Conservation (phyloP, 768 basidiomycete species). For the Porpolomopsis calyptriformis region DNA sequence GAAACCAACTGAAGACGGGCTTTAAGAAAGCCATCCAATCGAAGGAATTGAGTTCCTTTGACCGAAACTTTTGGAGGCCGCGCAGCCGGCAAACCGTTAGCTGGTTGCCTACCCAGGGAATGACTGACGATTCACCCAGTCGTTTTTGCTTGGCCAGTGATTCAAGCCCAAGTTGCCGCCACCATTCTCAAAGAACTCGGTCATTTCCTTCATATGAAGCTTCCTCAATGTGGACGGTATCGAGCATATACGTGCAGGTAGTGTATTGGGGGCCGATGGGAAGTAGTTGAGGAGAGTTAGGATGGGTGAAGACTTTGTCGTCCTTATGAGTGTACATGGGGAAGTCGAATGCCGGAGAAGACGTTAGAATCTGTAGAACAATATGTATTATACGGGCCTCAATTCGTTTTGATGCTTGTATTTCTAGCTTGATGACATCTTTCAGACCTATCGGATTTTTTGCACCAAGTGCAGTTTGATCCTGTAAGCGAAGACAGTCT, state of each 20-base stretch:
- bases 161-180: slow-evolving; percentile 18
- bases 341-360: slow-evolving; percentile 21
- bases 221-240: slow-evolving; percentile 26
- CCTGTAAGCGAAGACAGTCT: background rate
- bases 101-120: slow-evolving; percentile 28
- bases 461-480: slow-evolving; percentile 1
- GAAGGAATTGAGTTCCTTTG: slow-evolving; percentile 29
- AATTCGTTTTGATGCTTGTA: background rate
- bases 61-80: slow-evolving; percentile 24
- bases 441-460: background rate
- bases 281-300: slow-evolving; percentile 17
- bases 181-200: slow-evolving; percentile 22
- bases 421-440: slow-evolving; percentile 1
- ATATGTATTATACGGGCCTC: slow-evolving; percentile 1
- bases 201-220: slow-evolving; percentile 30
- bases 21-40: slow-evolving; percentile 28
- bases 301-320: slow-evolving; percentile 11
- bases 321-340: slow-evolving; percentile 16
- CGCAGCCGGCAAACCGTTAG: slow-evolving; percentile 29
- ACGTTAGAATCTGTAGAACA: slow-evolving; percentile 19
- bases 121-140: slow-evolving; percentile 4
- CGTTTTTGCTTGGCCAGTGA: slow-evolving; percentile 14
- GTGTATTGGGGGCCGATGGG: slow-evolving; percentile 15
- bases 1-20: slow-evolving; percentile 30
- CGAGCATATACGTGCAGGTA: slow-evolving; percentile 26